Evolutionary conservation across 768 basidiomycete genomes (phyloP), one percentile per base, ranked within the genome.

Genomic region (Boletus rufocinnamomeus): DNA sequence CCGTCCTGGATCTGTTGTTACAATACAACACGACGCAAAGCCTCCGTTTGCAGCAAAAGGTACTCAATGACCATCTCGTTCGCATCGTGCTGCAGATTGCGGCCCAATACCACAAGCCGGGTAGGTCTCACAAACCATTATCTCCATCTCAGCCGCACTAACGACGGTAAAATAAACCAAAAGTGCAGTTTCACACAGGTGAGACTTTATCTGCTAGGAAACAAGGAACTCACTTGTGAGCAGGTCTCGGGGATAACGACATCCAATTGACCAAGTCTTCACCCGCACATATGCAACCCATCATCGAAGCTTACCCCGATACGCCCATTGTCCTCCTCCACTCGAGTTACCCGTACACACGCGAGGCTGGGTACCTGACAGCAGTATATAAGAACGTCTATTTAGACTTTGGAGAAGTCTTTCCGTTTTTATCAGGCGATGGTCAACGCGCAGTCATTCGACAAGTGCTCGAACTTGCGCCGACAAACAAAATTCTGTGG

Each of bases 141-240:
- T 8, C n/a, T 25, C 19, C 30, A 28, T 35, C 11, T 30, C 46
- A 10, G 28, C 50, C 21, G 6, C 38, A 37, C 38, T 50, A 35
- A 52, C 19, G 49, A 45, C 23, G 17, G 50, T 49, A 43, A 50
- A 23, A 16, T 40, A 44, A 40, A 13, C 16, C 7, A 37, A 62
- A 46, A 92, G 91, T 93, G 23, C 90, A 93, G 75, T 92, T 92
- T 70, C 91, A 93, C 65, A 91, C 88, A 9, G 91, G 72, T 69
- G 45, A 52, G 59, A 21, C 8, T 13, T 4, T 11, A 4, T 37
- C 2, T 34, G 11, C 4, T 16, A 17, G 25, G 16, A 11, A 21
- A 48, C 43, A n/a, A 21, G 19, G 11, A 48, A n/a, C 50, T 53
- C 44, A 54, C 17, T 8, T 44, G 28, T 21, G 48, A 28, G 2